These are phyloP conservation scores for Solanum pimpinellifolium DNA, from an alignment of 257 asterid genomes.

Conservation along the genomic window DNA sequence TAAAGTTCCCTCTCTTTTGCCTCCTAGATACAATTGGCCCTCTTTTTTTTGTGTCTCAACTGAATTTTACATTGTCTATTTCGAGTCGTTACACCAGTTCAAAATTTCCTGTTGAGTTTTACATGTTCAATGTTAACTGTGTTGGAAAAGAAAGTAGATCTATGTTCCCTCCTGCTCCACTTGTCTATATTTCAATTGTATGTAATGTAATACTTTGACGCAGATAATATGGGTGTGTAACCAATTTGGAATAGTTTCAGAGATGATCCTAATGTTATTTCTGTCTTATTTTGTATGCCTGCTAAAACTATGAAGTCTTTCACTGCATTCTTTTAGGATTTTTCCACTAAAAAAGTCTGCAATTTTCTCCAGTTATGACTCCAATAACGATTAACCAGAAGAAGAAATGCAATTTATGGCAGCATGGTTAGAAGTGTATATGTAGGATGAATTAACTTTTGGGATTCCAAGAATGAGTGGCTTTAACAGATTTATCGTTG, in stretches of 20 bases:
- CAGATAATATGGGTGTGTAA: background rate
- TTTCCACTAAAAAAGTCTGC: background rate
- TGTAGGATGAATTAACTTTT: background rate
- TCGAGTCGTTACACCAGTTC: background rate
- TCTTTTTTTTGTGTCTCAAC: background rate
- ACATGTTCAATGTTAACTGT: background rate
- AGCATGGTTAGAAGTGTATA: background rate
- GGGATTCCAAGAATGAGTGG: background rate
- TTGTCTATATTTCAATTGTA: background rate
- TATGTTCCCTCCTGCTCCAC: background rate
- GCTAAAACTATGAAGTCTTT: background rate
- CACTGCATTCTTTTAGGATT: background rate
- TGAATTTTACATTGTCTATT: background rate
- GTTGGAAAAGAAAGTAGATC: background rate
- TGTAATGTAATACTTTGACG: background rate
- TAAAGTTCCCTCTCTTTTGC: background rate
- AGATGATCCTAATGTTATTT: background rate
- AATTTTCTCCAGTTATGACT: background rate
- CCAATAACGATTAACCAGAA: background rate
- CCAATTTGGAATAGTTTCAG: background rate
- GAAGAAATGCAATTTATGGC: background rate
- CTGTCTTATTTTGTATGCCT: background rate
- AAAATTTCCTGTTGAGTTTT: background rate
- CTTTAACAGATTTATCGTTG: background rate
- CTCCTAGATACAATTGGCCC: background rate